Conservation (phyloP, 2,329 filamentous ascomycete genomes). For the Nannizzia gypsea region DNA sequence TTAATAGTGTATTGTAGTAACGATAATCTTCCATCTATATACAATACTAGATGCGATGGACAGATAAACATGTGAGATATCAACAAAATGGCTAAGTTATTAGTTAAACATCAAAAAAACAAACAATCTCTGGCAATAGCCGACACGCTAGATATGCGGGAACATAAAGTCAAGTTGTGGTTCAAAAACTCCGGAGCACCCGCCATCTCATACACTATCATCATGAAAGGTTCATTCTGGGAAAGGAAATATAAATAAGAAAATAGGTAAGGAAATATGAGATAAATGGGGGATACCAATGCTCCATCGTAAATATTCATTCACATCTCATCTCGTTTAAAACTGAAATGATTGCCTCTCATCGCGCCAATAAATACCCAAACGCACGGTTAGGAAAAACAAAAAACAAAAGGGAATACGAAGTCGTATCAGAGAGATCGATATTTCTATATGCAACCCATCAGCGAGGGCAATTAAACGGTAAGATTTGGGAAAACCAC, state of each 20-base stretch:
- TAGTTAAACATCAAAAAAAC: background rate
- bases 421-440: conserved; percentile 26
- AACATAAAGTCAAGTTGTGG: background rate
- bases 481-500: conserved; percentile 30
- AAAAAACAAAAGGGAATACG: conserved; percentile 1
- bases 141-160: background rate
- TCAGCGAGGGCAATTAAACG: conserved; percentile 4
- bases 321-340: background rate
- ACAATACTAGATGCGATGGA: no score
- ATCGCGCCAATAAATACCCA: background rate
- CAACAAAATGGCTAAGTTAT: background rate
- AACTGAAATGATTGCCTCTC: background rate
- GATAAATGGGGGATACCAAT: background rate
- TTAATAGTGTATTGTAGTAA: no score
- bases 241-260: background rate
- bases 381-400: background rate
- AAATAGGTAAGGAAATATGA: background rate
- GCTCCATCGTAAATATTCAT: background rate
- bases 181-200: background rate
- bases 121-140: background rate
- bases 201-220: background rate
- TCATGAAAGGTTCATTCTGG: conserved; percentile 1
- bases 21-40: no score
- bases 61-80: background rate
- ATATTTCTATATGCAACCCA: conserved; percentile 29